Conservation (phyloP, 208 protist species). For the Leishmania martiniquensis region DNA sequence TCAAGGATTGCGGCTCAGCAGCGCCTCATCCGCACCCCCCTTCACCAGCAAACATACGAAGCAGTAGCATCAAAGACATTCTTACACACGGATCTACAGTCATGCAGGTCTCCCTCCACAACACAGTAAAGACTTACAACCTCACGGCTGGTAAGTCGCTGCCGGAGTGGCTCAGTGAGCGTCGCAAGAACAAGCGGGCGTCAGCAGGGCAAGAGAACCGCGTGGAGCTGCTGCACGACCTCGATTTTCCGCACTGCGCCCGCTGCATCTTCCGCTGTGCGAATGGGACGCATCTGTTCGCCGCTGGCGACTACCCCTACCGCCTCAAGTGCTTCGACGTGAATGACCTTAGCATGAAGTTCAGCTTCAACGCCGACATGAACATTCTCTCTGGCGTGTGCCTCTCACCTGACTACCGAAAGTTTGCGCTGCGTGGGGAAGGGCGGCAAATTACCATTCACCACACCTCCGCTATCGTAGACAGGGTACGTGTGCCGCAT, state of each 20-base stretch:
- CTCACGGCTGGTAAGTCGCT: slow-evolving; percentile 88
- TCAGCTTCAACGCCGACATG: slow-evolving; percentile 91
- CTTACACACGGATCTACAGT: not conserved
- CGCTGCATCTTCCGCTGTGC: slow-evolving; percentile 78
- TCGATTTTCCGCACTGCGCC: slow-evolving; percentile 88
- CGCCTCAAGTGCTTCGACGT: slow-evolving; percentile 91
- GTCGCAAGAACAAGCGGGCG: slow-evolving; percentile 64
- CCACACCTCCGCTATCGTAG: slow-evolving; percentile 77
- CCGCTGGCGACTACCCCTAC: slow-evolving; percentile 88
- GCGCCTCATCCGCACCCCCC: not conserved
- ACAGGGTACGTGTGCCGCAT: slow-evolving; percentile 84
- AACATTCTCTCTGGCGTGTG: slow-evolving; percentile 79
- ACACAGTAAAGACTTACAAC: slow-evolving; percentile 91
- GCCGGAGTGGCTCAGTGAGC: slow-evolving; percentile 85
- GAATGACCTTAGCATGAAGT: slow-evolving; percentile 93
- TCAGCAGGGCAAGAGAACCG: slow-evolving; percentile 59
- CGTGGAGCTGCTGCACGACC: slow-evolving; percentile 89
- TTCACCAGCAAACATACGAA: not conserved
- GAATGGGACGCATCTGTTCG: slow-evolving; percentile 87
- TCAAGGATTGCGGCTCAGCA: not conserved
- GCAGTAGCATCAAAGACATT: not conserved
- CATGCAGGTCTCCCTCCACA: slow-evolving; percentile 89
- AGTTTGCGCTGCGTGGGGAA: slow-evolving; percentile 84
- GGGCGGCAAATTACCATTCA: slow-evolving; percentile 87
- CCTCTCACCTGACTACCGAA: slow-evolving; percentile 88